phyloP scores from a whole-genome alignment of 208 protist species.

The Naegleria lovaniensis region DNA sequence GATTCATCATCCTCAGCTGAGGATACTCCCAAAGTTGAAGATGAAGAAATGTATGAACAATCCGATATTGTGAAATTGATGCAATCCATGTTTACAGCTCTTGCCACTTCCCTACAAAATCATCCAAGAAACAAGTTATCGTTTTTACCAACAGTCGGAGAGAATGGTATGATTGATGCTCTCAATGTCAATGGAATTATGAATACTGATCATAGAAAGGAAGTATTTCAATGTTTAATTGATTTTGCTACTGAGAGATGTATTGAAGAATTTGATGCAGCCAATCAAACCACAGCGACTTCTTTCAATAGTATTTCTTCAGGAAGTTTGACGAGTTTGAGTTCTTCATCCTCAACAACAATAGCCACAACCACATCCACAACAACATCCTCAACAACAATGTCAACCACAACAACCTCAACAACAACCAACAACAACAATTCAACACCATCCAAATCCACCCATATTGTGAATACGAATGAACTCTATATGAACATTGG shows the following conservation, averaged over 20 bases:
- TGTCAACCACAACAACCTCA: too few species aligned
- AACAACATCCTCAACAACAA: not conserved
- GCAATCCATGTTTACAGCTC: not conserved
- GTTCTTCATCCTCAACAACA: not conserved
- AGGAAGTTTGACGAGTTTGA: not conserved
- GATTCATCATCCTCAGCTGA: not conserved
- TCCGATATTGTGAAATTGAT: not conserved
- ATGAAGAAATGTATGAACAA: not conserved
- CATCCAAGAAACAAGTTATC: not conserved
- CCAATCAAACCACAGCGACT: not conserved
- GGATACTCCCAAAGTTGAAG: not conserved
- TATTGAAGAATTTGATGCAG: not conserved
- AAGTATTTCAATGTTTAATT: constrained; percentile 17
- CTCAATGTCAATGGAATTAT: constrained; percentile 11
- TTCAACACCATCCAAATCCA: not conserved
- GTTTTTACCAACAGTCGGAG: not conserved
- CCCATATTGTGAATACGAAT: not conserved
- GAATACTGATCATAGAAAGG: not conserved
- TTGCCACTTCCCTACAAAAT: not conserved
- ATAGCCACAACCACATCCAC: not conserved
- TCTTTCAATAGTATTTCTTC: not conserved
- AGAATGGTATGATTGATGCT: constrained; percentile 8
- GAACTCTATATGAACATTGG: not conserved
- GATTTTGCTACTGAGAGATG: constrained; percentile 22
- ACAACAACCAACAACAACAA: not conserved